Percentiles rank a stretch among this genome's conserved stretches.
Evolutionary conservation across 202 grass and related monocot species (phyloP).

Genomic region (Zoysia matrella): DNA sequence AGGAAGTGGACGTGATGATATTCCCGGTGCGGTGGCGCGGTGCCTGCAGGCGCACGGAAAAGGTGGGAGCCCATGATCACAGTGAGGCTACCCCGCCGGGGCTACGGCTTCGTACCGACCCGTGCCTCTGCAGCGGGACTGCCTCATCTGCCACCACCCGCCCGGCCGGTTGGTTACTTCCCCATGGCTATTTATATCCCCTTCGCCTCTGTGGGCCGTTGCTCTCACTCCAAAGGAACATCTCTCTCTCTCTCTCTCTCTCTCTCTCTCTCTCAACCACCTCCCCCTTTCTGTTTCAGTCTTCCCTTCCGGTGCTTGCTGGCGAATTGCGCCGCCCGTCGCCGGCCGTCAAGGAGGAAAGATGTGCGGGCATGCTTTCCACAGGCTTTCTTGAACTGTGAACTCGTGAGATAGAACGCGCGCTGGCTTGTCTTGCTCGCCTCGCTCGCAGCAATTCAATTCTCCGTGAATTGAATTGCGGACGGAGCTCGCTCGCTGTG

Average conservation of each 20-base stretch:
- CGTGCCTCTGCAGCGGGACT: constrained; percentile 21
- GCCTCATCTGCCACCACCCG: constrained; percentile 23
- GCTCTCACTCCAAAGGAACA: constrained; percentile 47
- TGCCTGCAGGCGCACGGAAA: constrained; percentile 63
- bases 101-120: constrained; percentile 29
- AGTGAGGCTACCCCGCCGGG: not conserved
- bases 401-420: constrained; percentile 50
- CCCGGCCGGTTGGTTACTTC: constrained; percentile 23
- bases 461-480: constrained; percentile 29
- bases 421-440: no score
- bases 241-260: not conserved
- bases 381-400: constrained; percentile 99
- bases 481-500: not conserved
- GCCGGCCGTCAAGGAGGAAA: not conserved
- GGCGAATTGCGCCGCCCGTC: not conserved
- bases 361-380: constrained; percentile 75
- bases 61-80: constrained; percentile 12
- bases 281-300: constrained; percentile 6
- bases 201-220: constrained; percentile 47
- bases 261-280: constrained; percentile 29
- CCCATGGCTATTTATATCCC: constrained; percentile 53
- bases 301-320: not conserved
- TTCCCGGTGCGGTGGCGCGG: not conserved
- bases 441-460: constrained; percentile 7
- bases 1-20: no score